Base-by-base conservation (phyloP, 345 rosid species). In the Hirschfeldia incana region DNA sequence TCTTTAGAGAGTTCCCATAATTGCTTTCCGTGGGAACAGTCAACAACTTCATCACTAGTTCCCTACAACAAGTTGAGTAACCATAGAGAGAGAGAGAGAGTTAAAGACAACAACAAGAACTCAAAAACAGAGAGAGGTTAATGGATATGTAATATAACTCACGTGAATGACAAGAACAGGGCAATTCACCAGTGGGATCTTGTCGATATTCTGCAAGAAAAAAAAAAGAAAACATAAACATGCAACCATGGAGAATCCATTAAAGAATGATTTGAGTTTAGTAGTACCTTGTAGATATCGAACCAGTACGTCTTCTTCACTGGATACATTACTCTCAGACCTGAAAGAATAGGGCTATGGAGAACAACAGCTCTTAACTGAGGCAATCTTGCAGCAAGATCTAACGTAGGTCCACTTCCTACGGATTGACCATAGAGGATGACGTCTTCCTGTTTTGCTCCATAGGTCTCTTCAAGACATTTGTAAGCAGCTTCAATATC, bases 361-460 rank as follows among this genome's bases (percentile, higher is more conserved):
- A 95, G 86, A 74, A 93, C 97, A 21, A 90, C 97, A 70, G 97
- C 97, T 86, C 86, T 90, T 68, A 95, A 69, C 16, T 66, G 91
- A 77, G 93, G 94, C 67, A 93, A 76, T 21, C 92, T 87, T 28
- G 97, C 84, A 30, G 97, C 97, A 15, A 95, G 94, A 68, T 95
- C 97, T 83, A 93, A 84, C 46, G 99, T 93, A 17, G 99, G 99
- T 36, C 99, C 99, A 76, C 99, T 95, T 42, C 99, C 98, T 46
- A 95, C 99, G 39, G 99, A 95, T 78, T 95, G 99, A 12, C 99
- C 98, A 76, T 95, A 95, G 16, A 95, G 93, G 77, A 95, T 91
- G 46, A 95, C 75, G 72, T 95, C 94, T 85, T 95, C 98, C 73
- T 91, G 97, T 85, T 87, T 93, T 6, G 90, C 69, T 61, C 94